phyloP scores from a whole-genome alignment of 768 basidiomycete genomes.

The Podaxis sp. region DNA sequence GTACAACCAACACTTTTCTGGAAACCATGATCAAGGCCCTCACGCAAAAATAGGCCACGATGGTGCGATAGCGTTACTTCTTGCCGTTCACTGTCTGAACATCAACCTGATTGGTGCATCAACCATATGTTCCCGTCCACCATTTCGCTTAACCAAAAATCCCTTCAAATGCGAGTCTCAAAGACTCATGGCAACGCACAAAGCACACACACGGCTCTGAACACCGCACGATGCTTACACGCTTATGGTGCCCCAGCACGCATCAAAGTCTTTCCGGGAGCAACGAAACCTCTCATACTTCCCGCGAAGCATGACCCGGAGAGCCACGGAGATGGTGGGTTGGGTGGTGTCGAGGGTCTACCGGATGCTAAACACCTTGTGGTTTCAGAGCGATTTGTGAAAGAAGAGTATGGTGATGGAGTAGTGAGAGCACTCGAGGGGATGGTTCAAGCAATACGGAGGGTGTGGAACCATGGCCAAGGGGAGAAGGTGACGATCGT shows the following conservation, averaged over 20 bases:
- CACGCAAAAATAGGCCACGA: constrained; percentile 66
- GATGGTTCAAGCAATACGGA: constrained; percentile 55
- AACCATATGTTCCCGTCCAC: constrained; percentile 48
- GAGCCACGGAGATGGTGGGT: constrained; percentile 82
- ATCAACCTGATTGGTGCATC: constrained; percentile 81
- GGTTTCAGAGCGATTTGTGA: constrained; percentile 51
- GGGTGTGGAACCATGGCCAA: constrained; percentile 55
- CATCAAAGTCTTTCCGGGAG: constrained; percentile 69
- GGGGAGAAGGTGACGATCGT: constrained; percentile 68
- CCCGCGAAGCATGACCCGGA: constrained; percentile 63
- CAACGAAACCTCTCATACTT: constrained; percentile 65
- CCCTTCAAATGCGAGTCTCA: neutral
- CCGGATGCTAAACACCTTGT: constrained; percentile 46
- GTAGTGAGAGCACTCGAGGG: constrained; percentile 62
- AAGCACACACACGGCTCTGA: constrained; percentile 59
- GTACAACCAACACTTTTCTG: constrained; percentile 33
- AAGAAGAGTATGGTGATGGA: constrained; percentile 37
- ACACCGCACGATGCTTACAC: constrained; percentile 75
- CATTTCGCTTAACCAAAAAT: neutral
- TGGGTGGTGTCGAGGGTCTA: constrained; percentile 83
- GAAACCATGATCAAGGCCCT: neutral
- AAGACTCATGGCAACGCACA: constrained; percentile 84
- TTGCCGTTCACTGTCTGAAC: constrained; percentile 66
- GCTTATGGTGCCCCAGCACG: constrained; percentile 65
- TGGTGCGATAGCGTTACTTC: constrained; percentile 81